These are phyloP conservation scores for Cryptococcus depauperatus DNA, from an alignment of 1,284 basidiomycete species.

Conservation along the genomic window DNA sequence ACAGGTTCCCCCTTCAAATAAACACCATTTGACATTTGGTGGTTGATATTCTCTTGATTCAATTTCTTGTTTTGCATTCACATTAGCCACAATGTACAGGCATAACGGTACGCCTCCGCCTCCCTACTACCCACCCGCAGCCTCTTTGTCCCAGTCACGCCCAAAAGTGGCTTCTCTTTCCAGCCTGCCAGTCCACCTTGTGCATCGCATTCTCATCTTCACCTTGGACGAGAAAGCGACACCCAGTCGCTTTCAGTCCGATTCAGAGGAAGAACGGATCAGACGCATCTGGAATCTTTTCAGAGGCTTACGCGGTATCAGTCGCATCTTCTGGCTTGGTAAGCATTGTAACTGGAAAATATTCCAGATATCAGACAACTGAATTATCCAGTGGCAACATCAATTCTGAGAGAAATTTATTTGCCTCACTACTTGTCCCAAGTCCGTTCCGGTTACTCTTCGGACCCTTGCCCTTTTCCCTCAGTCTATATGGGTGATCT, in stretches of 20 bases:
- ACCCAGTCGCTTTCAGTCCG: slow-evolving; percentile 24
- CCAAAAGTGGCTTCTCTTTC: slow-evolving; percentile 9
- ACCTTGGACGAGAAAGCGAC: slow-evolving; percentile 31
- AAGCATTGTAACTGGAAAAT: slow-evolving; percentile 3
- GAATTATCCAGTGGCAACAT: slow-evolving; percentile 20
- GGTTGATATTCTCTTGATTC: background rate
- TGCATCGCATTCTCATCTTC: slow-evolving; percentile 27
- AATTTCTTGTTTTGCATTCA: background rate
- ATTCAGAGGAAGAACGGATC: slow-evolving; percentile 29
- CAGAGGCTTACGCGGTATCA: slow-evolving; percentile 24
- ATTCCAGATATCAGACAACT: background rate
- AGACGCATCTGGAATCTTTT: slow-evolving; percentile 29
- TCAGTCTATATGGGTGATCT: slow-evolving; percentile 10
- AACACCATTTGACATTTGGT: too few species aligned
- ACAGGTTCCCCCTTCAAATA: too few species aligned
- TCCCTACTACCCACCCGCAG: slow-evolving; percentile 9
- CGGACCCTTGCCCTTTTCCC: slow-evolving; percentile 27
- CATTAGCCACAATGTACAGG: background rate
- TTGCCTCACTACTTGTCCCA: slow-evolving; percentile 17
- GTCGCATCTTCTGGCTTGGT: slow-evolving; percentile 36
- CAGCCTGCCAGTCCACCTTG: slow-evolving; percentile 25
- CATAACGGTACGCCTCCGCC: slow-evolving; percentile 9
- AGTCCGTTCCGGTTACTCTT: slow-evolving; percentile 17
- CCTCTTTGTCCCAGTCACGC: background rate
- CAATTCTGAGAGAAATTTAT: slow-evolving; percentile 26